Base-by-base conservation (phyloP, 2,329 filamentous ascomycete species). In the Diaporthe sp. region DNA sequence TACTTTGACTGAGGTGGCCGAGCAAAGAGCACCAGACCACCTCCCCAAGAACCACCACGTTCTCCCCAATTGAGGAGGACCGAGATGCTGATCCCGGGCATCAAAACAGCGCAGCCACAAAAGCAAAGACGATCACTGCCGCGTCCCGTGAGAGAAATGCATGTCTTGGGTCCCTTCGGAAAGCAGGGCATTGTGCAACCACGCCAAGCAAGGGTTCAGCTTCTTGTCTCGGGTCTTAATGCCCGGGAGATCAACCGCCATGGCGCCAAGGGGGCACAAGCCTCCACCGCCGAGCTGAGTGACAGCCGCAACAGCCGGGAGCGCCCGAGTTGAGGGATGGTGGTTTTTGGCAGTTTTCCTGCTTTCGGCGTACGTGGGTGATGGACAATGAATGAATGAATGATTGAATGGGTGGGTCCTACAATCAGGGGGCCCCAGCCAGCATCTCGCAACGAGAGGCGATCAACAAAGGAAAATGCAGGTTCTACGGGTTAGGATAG, bases 161-260 rank as follows among this genome's bases (percentile, higher is more conserved):
- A 51, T 51, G 63, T 68, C 47, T 67, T 51, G 28, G 42, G 42
- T 3, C 37, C 58, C 9, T 25, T 44, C 31, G 25, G 31, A 63
- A 44, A 25, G 22, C 12, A 63, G n/a, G 2, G 25, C 39, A 47
- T 37, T 25, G 28, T 49, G 42, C 44, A n/a, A 67, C 42, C 17
- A 10, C 44, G 63, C 63, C 63, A 51, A 67, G 63, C 4, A 67
- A 67, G 61, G 28, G 60, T 65, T 65, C 60, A 65, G 25, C 22
- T 13, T 28, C 44, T 67, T 67, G 63, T 67, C 63, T 51, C 63
- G 63, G 63, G 63, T 51, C 25, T 67, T 67, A 67, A 67, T 37
- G 63, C 65, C 47, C 65, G 65, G 65, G 47, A 68, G 65, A 68
- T 68, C 65, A 68, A 68, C 65, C 65, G 65, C 47, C 47, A 68